phyloP scores from a whole-genome alignment of 257 asterid species.

The Linaria vulgaris region DNA sequence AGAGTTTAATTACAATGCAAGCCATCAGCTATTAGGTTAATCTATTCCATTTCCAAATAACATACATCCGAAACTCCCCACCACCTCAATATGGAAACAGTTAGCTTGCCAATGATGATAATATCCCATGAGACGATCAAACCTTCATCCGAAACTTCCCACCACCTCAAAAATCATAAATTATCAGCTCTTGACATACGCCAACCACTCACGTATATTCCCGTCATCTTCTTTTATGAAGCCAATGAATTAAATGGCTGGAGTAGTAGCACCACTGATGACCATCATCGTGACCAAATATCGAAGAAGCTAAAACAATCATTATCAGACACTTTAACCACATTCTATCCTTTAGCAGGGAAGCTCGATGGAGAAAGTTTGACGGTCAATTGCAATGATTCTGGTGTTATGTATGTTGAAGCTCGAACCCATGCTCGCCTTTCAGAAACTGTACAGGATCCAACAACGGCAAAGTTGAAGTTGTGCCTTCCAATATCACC shows the following conservation, averaged over 20 bases:
- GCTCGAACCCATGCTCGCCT: constrained; percentile 27
- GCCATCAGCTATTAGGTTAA: no score
- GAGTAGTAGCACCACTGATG: no score
- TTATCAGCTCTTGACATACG: constrained; percentile 42
- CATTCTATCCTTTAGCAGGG: constrained; percentile 43
- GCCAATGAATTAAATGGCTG: constrained; percentile 2
- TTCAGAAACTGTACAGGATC: constrained; percentile 2
- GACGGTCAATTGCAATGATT: constrained; percentile 28
- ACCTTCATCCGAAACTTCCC: constrained; percentile 45
- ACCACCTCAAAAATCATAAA: constrained; percentile 31
- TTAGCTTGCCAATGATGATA: constrained; percentile 6
- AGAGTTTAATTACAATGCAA: no score
- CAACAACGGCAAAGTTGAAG: constrained; percentile 16
- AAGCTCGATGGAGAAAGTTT: constrained; percentile 14
- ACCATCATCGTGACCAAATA: constrained; percentile 1
- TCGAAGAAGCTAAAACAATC: constrained; percentile 27
- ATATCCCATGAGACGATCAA: constrained; percentile 36
- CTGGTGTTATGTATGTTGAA: constrained; percentile 29
- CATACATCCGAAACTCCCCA: no score
- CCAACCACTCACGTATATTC: constrained; percentile 30
- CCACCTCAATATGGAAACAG: constrained; percentile 1
- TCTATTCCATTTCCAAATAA: no score
- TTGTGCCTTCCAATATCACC: constrained; percentile 11
- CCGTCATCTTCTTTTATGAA: constrained; percentile 39
- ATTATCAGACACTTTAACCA: constrained; percentile 23